Conservation (phyloP, 495 filamentous ascomycete genomes). For the Penicilliopsis zonata region DNA sequence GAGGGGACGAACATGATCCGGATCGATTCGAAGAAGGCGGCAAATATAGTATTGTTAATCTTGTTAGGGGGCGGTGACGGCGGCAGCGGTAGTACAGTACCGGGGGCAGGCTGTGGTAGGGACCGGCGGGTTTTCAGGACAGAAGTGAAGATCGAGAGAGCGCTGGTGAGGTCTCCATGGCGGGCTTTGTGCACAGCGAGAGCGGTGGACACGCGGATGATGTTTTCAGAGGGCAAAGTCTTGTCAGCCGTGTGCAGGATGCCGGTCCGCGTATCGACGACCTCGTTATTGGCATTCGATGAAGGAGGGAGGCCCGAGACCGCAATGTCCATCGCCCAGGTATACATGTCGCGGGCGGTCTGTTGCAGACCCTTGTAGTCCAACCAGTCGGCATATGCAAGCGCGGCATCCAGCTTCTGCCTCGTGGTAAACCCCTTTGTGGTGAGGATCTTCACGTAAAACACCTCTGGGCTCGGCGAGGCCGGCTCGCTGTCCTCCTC, state of each 20-base stretch:
- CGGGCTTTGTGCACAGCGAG: conserved; percentile 66
- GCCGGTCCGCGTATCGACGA: conserved; percentile 49
- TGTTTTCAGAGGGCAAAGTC: conserved; percentile 49
- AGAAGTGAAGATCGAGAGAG: conserved; percentile 79
- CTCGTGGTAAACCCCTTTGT: conserved; percentile 60
- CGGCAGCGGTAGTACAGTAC: conserved; percentile 15
- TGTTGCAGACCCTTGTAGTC: conserved; percentile 56
- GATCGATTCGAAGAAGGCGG: conserved; percentile 20
- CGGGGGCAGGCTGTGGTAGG: conserved; percentile 16
- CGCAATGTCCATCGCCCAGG: conserved; percentile 61
- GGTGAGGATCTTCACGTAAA: conserved; percentile 68
- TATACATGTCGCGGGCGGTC: conserved; percentile 55
- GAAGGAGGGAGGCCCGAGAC: conserved; percentile 32
- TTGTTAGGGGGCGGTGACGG: conserved; percentile 40
- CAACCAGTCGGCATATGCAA: conserved; percentile 74
- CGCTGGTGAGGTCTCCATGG: conserved; percentile 43
- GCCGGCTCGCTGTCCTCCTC: conserved; percentile 61
- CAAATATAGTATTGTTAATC: conserved; percentile 43
- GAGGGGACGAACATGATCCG: conserved; percentile 34
- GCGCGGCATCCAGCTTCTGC: conserved; percentile 65
- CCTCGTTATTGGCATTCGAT: conserved; percentile 19
- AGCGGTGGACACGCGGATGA: conserved; percentile 62
- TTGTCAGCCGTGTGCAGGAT: conserved; percentile 42
- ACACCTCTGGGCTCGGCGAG: conserved; percentile 52
- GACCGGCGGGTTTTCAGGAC: conserved; percentile 60